phyloP scores from a whole-genome alignment of 352 stramenopile genomes.

The Hyaloperonospora brassicae region DNA sequence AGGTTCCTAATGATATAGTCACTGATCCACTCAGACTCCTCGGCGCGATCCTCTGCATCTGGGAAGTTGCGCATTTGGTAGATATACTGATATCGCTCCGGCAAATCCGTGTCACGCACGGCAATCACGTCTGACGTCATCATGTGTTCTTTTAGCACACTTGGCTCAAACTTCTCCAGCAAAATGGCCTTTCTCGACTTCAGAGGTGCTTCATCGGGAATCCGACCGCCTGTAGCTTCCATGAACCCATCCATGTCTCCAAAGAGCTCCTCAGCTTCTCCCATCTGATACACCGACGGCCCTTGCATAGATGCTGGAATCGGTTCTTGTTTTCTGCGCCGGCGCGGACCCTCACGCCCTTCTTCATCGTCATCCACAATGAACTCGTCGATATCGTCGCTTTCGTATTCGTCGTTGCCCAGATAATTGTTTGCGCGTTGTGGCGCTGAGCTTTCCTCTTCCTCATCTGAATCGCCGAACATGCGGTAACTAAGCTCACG shows the following conservation, averaged over 20 bases:
- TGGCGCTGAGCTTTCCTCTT: slow-evolving; percentile 71
- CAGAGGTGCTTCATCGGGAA: slow-evolving; percentile 21
- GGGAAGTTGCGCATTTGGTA: slow-evolving; percentile 69
- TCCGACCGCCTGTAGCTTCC: slow-evolving; percentile 57
- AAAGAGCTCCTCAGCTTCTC: slow-evolving; percentile 85
- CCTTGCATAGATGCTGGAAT: slow-evolving; percentile 73
- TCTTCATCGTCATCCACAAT: slow-evolving; percentile 88
- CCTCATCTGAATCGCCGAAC: slow-evolving; percentile 85
- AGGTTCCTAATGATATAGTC: slow-evolving; percentile 81
- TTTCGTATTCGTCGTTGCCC: slow-evolving; percentile 84
- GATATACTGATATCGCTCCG: slow-evolving; percentile 71
- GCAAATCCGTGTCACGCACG: slow-evolving; percentile 73
- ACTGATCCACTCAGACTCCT: slow-evolving; percentile 87
- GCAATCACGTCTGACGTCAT: slow-evolving; percentile 79
- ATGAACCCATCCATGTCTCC: slow-evolving; percentile 86
- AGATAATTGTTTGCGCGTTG: slow-evolving; percentile 71
- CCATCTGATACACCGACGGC: slow-evolving; percentile 86
- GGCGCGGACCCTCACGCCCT: slow-evolving; percentile 60
- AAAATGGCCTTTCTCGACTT: slow-evolving; percentile 83
- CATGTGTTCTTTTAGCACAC: slow-evolving; percentile 83
- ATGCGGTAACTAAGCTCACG: slow-evolving; percentile 83
- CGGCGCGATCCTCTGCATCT: slow-evolving; percentile 72
- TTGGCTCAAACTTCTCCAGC: slow-evolving; percentile 82
- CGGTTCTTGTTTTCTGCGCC: slow-evolving; percentile 68
- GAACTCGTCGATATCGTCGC: slow-evolving; percentile 86